phyloP scores from a whole-genome alignment of 192 early-diverging fungal genomes.

The Coemansia sp. region DNA sequence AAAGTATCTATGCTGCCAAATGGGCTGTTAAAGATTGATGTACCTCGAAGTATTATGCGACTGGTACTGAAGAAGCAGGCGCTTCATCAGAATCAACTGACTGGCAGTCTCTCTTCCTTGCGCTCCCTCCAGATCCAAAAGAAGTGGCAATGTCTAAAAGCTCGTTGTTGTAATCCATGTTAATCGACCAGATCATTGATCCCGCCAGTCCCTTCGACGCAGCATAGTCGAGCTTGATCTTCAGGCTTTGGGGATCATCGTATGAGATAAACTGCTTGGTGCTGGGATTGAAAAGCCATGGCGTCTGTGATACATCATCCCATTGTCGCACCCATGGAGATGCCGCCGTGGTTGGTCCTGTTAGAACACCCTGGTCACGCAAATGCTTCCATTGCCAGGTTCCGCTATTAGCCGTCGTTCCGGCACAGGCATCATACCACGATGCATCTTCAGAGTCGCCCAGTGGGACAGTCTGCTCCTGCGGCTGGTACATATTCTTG shows the following conservation, averaged over 20 bases:
- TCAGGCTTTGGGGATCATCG: slow-evolving; percentile 62
- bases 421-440: slow-evolving; percentile 56
- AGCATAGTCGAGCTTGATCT: slow-evolving; percentile 62
- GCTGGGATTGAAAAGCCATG: slow-evolving; percentile 65
- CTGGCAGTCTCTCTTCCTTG: background rate
- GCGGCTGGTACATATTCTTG: slow-evolving; percentile 49
- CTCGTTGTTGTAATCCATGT: slow-evolving; percentile 58
- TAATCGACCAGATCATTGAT: slow-evolving; percentile 58
- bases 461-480: slow-evolving; percentile 34
- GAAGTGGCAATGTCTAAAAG: slow-evolving; percentile 36
- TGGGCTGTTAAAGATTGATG: too few species aligned
- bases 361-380: slow-evolving; percentile 57
- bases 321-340: slow-evolving; percentile 64
- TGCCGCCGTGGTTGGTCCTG: slow-evolving; percentile 50
- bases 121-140: slow-evolving; percentile 6
- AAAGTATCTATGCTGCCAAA: too few species aligned
- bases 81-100: background rate
- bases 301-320: slow-evolving; percentile 63
- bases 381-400: slow-evolving; percentile 68
- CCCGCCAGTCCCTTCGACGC: slow-evolving; percentile 57
- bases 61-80: background rate
- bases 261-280: slow-evolving; percentile 67
- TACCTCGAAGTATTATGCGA: too few species aligned
- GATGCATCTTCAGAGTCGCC: slow-evolving; percentile 59
- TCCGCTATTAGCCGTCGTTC: slow-evolving; percentile 53